Conservation (phyloP, 768 basidiomycete species). For the Tremella mesenterica region DNA sequence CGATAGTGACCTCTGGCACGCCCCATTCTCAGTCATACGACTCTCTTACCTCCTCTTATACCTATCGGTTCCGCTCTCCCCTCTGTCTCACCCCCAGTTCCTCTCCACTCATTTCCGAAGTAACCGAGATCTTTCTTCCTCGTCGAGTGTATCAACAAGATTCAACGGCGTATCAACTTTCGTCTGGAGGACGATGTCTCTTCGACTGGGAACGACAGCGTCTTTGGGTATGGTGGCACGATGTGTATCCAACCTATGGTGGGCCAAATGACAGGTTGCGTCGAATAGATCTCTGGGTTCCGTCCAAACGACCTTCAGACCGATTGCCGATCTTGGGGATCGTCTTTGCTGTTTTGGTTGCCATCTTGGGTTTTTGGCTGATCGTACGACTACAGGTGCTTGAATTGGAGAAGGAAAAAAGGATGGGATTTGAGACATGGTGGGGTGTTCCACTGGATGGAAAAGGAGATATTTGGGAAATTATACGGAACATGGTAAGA, state of each 20-base stretch:
- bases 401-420: slow-evolving; percentile 10
- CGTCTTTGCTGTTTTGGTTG: slow-evolving; percentile 5
- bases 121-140: slow-evolving; percentile 38
- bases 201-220: slow-evolving; percentile 26
- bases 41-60: slow-evolving; percentile 15
- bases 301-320: not conserved
- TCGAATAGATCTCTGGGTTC: slow-evolving; percentile 29
- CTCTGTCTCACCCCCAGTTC: slow-evolving; percentile 2
- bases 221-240: slow-evolving; percentile 30
- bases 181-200: slow-evolving; percentile 21
- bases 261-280: slow-evolving; percentile 4
- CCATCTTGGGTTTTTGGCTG: not conserved
- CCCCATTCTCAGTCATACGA: slow-evolving; percentile 65
- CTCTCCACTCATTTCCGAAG: slow-evolving; percentile 3
- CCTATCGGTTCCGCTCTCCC: slow-evolving; percentile 18
- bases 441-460: not conserved
- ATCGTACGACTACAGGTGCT: slow-evolving; percentile 6
- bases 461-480: too few species aligned
- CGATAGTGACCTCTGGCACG: slow-evolving; percentile 79
- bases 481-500: too few species aligned
- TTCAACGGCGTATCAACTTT: slow-evolving; percentile 11
- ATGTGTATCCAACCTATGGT: slow-evolving; percentile 1
- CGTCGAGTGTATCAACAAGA: slow-evolving; percentile 15
- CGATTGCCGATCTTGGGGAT: not conserved
- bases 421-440: not conserved